phyloP scores from a whole-genome alignment of 257 asterid genomes.

The Solanum tacnaense region DNA sequence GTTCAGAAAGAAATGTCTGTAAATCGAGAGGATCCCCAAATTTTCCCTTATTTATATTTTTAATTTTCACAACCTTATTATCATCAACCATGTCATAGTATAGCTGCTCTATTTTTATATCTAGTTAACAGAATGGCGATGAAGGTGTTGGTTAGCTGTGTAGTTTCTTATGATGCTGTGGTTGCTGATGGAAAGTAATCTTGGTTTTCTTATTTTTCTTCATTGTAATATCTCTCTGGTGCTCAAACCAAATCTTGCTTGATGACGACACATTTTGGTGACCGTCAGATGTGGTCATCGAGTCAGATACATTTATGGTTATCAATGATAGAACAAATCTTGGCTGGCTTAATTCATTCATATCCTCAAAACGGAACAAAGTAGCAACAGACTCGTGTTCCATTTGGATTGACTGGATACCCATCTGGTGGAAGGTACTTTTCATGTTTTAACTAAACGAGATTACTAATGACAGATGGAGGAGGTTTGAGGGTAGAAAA shows the following conservation, averaged over 20 bases:
- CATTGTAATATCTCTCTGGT: background rate
- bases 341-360: background rate
- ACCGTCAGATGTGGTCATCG: background rate
- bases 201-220: background rate
- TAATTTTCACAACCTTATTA: background rate
- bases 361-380: background rate
- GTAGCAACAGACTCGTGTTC: background rate
- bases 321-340: background rate
- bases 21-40: constrained; percentile 33
- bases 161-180: background rate
- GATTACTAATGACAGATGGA: background rate
- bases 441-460: background rate
- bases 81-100: background rate
- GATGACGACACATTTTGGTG: background rate
- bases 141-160: background rate
- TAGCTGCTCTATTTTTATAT: background rate
- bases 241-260: background rate
- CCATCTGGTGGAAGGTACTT: background rate
- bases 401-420: background rate
- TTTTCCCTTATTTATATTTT: constrained; percentile 2
- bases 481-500: background rate
- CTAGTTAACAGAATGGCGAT: background rate
- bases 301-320: background rate
- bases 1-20: constrained; percentile 22
- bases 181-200: background rate